Percentiles rank a stretch among this genome's conserved stretches.
Evolutionary conservation across 2,329 filamentous ascomycete species (phyloP).

Genomic region (Dendryphion nanum): DNA sequence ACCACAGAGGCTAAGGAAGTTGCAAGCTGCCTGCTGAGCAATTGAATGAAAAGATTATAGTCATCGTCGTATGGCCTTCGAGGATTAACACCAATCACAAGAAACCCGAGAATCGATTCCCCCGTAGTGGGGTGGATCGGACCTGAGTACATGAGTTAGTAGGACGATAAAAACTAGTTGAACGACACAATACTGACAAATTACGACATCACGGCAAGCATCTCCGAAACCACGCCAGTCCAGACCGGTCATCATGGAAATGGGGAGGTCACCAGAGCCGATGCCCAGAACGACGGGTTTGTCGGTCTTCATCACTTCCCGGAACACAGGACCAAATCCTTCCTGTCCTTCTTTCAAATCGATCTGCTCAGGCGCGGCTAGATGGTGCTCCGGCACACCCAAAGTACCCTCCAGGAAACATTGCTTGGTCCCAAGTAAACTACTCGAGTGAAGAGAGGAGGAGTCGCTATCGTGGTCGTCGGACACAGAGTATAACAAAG

Average conservation of each 20-base stretch:
- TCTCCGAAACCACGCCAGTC: slow-evolving; percentile 71
- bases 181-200: no score
- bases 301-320: slow-evolving; percentile 69
- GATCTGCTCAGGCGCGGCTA: slow-evolving; percentile 58
- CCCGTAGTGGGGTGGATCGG: slow-evolving; percentile 76
- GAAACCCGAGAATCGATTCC: slow-evolving; percentile 72
- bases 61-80: slow-evolving; percentile 76
- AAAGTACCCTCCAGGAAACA: slow-evolving; percentile 70
- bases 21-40: slow-evolving; percentile 72
- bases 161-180: no score
- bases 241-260: slow-evolving; percentile 63
- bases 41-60: slow-evolving; percentile 73
- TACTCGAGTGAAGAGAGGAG: slow-evolving; percentile 69
- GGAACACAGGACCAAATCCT: slow-evolving; percentile 74
- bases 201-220: slow-evolving; percentile 66
- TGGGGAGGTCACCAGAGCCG: slow-evolving; percentile 65
- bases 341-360: slow-evolving; percentile 68
- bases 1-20: slow-evolving; percentile 81
- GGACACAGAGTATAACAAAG: slow-evolving; percentile 71
- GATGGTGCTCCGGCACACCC: slow-evolving; percentile 66
- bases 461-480: slow-evolving; percentile 71
- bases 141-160: no score
- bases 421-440: slow-evolving; percentile 59
- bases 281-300: slow-evolving; percentile 66
- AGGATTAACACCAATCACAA: slow-evolving; percentile 77